Evolutionary conservation across 2,329 filamentous ascomycete species (phyloP).

Genomic region (Venturia pyrina): DNA sequence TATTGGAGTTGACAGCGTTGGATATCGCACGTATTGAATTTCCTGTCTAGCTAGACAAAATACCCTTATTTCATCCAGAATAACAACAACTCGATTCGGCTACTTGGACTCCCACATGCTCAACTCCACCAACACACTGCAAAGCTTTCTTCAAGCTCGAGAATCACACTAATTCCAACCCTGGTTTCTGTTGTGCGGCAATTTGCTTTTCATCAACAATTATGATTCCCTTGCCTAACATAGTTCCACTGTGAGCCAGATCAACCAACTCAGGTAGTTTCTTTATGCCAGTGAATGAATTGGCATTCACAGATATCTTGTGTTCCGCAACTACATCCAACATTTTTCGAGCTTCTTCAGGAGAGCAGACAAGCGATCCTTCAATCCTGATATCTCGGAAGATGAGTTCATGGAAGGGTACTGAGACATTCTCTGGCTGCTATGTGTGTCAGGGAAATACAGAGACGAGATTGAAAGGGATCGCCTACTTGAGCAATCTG

Average conservation of each 20-base stretch:
- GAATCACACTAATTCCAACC: constrained; percentile 5
- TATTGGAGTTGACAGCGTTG: no score
- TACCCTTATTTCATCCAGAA: no score
- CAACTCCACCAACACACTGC: no score
- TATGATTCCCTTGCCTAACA: constrained; percentile 12
- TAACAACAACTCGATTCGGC: no score
- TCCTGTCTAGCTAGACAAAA: no score
- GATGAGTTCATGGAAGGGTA: constrained; percentile 21
- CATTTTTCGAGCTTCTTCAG: constrained; percentile 20
- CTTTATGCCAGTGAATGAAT: constrained; percentile 10
- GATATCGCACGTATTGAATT: no score
- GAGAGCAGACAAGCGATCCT: constrained; percentile 10
- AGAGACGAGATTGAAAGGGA: constrained; percentile 18
- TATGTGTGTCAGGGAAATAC: constrained; percentile 12
- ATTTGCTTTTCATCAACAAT: constrained; percentile 12
- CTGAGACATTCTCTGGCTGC: constrained; percentile 26
- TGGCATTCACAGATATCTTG: constrained; percentile 17
- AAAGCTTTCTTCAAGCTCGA: neutral
- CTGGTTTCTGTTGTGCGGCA: constrained; percentile 6
- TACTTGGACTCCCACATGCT: no score
- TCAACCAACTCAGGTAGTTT: constrained; percentile 11
- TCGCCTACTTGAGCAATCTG: constrained; percentile 45
- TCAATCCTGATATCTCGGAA: constrained; percentile 14
- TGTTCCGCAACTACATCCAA: constrained; percentile 34
- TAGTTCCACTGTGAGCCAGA: constrained; percentile 12